Evolutionary conservation across 257 asterid species (phyloP).

Genomic region (Plantago major): DNA sequence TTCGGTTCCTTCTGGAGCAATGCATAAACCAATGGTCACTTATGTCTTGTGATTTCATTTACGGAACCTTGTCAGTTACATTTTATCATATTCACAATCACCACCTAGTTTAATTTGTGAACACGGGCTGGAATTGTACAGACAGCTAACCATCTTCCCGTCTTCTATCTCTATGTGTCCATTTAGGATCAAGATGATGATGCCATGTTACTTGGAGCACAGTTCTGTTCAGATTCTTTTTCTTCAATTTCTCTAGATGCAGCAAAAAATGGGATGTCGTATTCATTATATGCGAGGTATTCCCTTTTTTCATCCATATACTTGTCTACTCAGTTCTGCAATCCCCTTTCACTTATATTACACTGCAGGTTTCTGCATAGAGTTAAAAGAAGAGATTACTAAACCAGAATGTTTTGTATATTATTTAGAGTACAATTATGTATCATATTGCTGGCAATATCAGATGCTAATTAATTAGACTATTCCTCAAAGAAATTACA

Average conservation of each 20-base stretch:
- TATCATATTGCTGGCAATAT: too few species aligned
- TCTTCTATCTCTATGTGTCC: slow-evolving; percentile 8
- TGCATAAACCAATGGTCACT: slow-evolving; percentile 4
- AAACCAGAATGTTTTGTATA: too few species aligned
- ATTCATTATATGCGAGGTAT: slow-evolving; percentile 78
- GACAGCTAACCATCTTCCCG: slow-evolving; percentile 10
- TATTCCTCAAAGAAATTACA: background rate
- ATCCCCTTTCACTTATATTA: background rate
- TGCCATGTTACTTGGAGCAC: slow-evolving; percentile 87
- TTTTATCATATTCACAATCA: background rate
- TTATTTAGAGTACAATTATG: too few species aligned
- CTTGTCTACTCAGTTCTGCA: slow-evolving; percentile 8
- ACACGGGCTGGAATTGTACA: background rate
- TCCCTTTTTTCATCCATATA: background rate
- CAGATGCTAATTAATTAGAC: too few species aligned
- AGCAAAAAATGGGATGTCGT: slow-evolving; percentile 43
- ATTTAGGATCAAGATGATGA: slow-evolving; percentile 88
- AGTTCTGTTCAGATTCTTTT: slow-evolving; percentile 86
- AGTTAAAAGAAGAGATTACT: background rate
- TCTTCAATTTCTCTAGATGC: slow-evolving; percentile 62
- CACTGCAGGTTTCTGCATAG: background rate
- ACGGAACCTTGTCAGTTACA: background rate
- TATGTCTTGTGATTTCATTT: background rate
- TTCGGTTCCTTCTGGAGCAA: slow-evolving; percentile 3
- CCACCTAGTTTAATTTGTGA: background rate